Percentiles rank a stretch among this genome's conserved stretches.
These are phyloP conservation scores for Escovopsis weberi DNA, from an alignment of 2,329 filamentous ascomycete species.

Conservation along the genomic window DNA sequence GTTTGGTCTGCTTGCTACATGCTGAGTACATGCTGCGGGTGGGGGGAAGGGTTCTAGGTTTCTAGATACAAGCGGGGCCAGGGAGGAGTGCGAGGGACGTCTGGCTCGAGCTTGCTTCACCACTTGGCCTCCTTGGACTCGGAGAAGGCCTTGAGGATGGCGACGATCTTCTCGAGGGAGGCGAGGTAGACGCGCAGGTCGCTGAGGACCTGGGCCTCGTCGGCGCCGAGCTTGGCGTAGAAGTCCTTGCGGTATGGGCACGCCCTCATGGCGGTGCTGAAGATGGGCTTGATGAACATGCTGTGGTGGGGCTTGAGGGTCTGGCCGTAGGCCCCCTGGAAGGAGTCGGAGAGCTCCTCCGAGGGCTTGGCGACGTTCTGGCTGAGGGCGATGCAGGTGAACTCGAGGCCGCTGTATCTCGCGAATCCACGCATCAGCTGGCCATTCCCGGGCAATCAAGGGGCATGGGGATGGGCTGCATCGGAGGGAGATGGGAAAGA, in stretches of 20 bases:
- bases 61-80: no score
- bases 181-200: slow-evolving; percentile 58
- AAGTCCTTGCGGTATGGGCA: slow-evolving; percentile 91
- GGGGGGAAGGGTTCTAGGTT: no score
- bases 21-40: no score
- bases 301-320: slow-evolving; percentile 89
- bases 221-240: slow-evolving; percentile 68
- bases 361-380: slow-evolving; percentile 53
- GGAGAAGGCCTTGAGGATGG: slow-evolving; percentile 53
- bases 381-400: slow-evolving; percentile 73
- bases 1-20: no score
- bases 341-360: slow-evolving; percentile 73
- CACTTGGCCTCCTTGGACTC: slow-evolving; percentile 43
- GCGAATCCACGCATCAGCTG: slow-evolving; percentile 1
- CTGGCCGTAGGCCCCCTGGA: slow-evolving; percentile 68
- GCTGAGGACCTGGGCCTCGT: slow-evolving; percentile 44
- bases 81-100: neutral
- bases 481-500: neutral
- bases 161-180: slow-evolving; percentile 64
- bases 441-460: neutral
- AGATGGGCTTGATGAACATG: slow-evolving; percentile 81
- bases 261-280: slow-evolving; percentile 83
- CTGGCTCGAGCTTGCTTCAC: slow-evolving; percentile 18
- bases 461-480: neutral
- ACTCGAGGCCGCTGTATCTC: slow-evolving; percentile 67